A percentile compares a stretch with the other conserved stretches of the same genome.
Conservation (phyloP, 2,329 filamentous ascomycete genomes). For the Arthrobotrys pseudoclavata region DNA sequence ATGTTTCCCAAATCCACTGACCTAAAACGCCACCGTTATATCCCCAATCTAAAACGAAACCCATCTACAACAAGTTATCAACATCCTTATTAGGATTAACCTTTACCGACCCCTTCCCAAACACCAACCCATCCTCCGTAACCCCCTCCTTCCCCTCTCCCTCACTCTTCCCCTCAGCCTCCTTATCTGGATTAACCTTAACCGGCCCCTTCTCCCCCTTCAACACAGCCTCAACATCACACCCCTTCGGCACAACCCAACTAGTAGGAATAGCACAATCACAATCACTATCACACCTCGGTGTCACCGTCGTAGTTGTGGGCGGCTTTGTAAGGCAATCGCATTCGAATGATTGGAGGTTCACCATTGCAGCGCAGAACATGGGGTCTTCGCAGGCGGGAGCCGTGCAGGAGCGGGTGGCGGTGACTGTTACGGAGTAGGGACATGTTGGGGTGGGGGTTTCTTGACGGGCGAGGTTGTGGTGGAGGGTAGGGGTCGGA, state of each 20-base stretch:
- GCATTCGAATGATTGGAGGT: conserved; percentile 21
- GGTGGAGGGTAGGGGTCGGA: conserved; percentile 17
- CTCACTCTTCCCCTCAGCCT: neutral
- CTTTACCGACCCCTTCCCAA: neutral
- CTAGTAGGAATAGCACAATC: conserved; percentile 35
- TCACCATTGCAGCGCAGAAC: conserved; percentile 37
- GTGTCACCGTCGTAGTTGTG: conserved; percentile 27
- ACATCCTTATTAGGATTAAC: conserved; percentile 8
- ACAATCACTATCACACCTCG: conserved; percentile 48
- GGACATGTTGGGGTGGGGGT: conserved; percentile 33
- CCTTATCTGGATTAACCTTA: conserved; percentile 10
- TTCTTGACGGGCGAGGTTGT: conserved; percentile 4
- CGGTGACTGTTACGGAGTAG: conserved; percentile 40
- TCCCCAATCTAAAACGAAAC: neutral
- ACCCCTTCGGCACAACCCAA: conserved; percentile 25
- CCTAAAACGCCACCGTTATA: too few relatives aligned
- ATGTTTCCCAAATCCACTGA: too few relatives aligned
- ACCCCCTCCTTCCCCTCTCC: neutral
- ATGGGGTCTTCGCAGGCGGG: conserved; percentile 44
- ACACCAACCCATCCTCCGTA: neutral
- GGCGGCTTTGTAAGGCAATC: conserved; percentile 35
- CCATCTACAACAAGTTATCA: neutral
- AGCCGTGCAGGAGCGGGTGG: conserved; percentile 11
- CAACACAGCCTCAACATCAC: neutral
- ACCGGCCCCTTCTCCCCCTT: conserved; percentile 15